Conservation (phyloP, 169 alveolate genomes). For the Eimeria sp. region DNA sequence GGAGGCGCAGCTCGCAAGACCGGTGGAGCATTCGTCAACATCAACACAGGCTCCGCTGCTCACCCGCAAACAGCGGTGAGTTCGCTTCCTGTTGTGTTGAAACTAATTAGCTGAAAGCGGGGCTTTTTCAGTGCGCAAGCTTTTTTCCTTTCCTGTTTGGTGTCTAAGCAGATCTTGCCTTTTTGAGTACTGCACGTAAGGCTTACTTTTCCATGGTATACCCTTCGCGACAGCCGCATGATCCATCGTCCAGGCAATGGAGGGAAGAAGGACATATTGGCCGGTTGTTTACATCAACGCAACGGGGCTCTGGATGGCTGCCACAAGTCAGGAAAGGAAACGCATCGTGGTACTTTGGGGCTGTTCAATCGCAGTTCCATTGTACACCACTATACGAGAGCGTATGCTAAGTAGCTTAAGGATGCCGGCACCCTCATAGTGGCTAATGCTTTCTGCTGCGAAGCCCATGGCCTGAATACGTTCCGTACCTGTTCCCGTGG, state of each 20-base stretch:
- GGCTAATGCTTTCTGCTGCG: neutral
- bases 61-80: neutral
- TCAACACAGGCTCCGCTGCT: constrained; percentile 69
- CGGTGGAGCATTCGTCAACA: constrained; percentile 82
- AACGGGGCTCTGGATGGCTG: neutral
- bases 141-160: neutral
- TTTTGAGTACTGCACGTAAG: neutral
- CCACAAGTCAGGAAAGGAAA: constrained; percentile 5
- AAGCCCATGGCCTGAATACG: neutral
- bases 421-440: neutral
- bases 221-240: constrained; percentile 82
- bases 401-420: neutral
- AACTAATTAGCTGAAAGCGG: neutral
- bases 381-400: neutral
- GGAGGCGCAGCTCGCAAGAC: constrained; percentile 84
- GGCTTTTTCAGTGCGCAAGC: neutral
- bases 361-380: neutral
- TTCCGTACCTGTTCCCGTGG: constrained; percentile 31
- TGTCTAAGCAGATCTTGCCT: neutral
- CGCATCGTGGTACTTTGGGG: neutral
- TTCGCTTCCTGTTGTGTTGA: neutral
- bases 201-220: constrained; percentile 50
- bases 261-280: constrained; percentile 64
- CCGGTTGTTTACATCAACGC: constrained; percentile 48
- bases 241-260: constrained; percentile 77